phyloP scores from a whole-genome alignment of 2,329 filamentous ascomycete genomes.

The Botrytis fragariae region DNA sequence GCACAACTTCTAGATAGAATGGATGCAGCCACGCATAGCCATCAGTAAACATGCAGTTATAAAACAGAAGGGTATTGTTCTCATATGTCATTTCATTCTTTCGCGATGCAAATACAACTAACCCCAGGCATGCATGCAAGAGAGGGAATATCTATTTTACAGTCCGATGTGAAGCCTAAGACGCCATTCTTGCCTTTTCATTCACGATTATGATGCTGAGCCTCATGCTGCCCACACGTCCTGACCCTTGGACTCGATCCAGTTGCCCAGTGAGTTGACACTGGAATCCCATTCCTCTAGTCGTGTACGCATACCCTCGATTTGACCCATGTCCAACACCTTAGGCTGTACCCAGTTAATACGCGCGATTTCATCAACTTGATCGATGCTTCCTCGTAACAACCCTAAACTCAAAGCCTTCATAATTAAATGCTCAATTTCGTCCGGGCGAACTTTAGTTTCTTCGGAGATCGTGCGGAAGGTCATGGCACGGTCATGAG shows the following conservation, averaged over 20 bases:
- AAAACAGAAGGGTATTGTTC: constrained; percentile 2
- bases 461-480: constrained; percentile 86
- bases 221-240: constrained; percentile 90
- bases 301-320: constrained; percentile 84
- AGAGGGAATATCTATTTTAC: constrained; percentile 35
- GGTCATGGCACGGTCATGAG: constrained; percentile 91
- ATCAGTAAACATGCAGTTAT: not conserved
- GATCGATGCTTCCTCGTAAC: constrained; percentile 88
- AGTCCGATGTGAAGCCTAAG: constrained; percentile 30
- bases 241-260: constrained; percentile 91
- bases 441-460: constrained; percentile 84
- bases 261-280: constrained; percentile 93
- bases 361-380: constrained; percentile 88
- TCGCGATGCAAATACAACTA: not conserved
- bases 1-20: not conserved
- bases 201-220: constrained; percentile 18
- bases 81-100: constrained; percentile 18
- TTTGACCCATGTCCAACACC: constrained; percentile 93
- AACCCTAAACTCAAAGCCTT: constrained; percentile 95
- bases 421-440: constrained; percentile 99
- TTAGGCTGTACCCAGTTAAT: constrained; percentile 99
- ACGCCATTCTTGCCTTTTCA: constrained; percentile 29
- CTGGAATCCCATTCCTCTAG: constrained; percentile 94
- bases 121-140: constrained; percentile 1
- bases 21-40: not conserved